Evolutionary conservation across 2,329 filamentous ascomycete species (phyloP).

Genomic region (Didymella arachidicola): DNA sequence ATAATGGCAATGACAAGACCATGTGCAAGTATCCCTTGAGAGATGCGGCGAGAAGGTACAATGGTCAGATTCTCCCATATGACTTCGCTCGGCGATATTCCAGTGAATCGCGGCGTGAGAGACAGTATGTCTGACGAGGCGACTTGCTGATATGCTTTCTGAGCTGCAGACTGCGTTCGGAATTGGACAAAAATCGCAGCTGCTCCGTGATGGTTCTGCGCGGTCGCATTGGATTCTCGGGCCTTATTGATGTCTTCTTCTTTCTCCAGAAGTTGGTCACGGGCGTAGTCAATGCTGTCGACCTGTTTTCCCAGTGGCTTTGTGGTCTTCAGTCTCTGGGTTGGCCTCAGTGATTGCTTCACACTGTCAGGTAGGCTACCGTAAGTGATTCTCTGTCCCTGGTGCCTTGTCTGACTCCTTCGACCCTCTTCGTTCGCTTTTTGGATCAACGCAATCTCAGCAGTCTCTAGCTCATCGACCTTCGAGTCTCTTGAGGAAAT

Average conservation of each 20-base stretch:
- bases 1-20: slow-evolving; percentile 79
- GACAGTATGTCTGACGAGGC: slow-evolving; percentile 63
- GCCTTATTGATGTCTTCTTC: slow-evolving; percentile 74
- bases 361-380: slow-evolving; percentile 60
- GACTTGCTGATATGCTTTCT: slow-evolving; percentile 76
- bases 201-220: slow-evolving; percentile 64
- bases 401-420: slow-evolving; percentile 64
- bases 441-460: slow-evolving; percentile 85
- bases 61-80: slow-evolving; percentile 88
- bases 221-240: slow-evolving; percentile 71
- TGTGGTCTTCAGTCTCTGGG: slow-evolving; percentile 44
- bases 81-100: slow-evolving; percentile 80
- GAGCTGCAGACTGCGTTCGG: slow-evolving; percentile 79
- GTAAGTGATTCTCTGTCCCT: slow-evolving; percentile 56
- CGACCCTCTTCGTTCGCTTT: slow-evolving; percentile 77
- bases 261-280: slow-evolving; percentile 77
- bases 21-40: slow-evolving; percentile 73
- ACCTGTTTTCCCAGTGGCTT: slow-evolving; percentile 81
- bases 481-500: slow-evolving; percentile 82
- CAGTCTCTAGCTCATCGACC: slow-evolving; percentile 82
- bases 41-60: slow-evolving; percentile 83
- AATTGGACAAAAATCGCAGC: slow-evolving; percentile 93
- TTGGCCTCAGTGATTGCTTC: slow-evolving; percentile 68
- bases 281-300: slow-evolving; percentile 91
- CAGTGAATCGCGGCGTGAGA: slow-evolving; percentile 85